phyloP scores from a whole-genome alignment of 2,329 filamentous ascomycete genomes.

The Epichloe elymi region DNA sequence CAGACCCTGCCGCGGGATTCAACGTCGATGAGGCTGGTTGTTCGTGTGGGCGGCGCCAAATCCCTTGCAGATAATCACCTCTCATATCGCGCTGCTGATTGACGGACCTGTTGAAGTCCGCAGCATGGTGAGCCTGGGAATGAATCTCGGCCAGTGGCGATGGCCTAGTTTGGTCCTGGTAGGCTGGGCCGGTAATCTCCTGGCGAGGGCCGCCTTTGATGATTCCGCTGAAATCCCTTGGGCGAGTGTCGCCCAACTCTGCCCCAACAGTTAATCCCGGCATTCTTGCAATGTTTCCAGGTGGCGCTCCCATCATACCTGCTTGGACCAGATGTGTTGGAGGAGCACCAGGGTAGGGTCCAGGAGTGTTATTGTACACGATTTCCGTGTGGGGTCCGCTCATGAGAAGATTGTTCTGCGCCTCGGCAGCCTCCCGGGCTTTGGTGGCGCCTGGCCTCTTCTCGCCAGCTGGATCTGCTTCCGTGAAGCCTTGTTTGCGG shows the following conservation, averaged over 20 bases:
- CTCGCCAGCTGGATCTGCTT: constrained; percentile 89
- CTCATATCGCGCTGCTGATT: constrained; percentile 70
- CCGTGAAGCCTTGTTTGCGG: constrained; percentile 92
- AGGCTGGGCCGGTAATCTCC: constrained; percentile 75
- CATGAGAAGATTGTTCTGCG: constrained; percentile 48
- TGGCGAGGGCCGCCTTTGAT: constrained; percentile 68
- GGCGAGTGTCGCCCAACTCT: constrained; percentile 63
- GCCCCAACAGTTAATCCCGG: constrained; percentile 74
- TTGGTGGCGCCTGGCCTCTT: constrained; percentile 89
- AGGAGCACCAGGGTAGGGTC: constrained; percentile 51
- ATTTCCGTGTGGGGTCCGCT: constrained; percentile 70
- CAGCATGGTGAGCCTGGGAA: constrained; percentile 74
- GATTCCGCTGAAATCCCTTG: constrained; percentile 72
- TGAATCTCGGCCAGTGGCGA: constrained; percentile 67
- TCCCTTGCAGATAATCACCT: constrained; percentile 62
- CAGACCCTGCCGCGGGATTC: constrained; percentile 31
- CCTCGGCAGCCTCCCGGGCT: constrained; percentile 68
- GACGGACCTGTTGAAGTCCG: constrained; percentile 79
- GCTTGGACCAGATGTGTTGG: constrained; percentile 58
- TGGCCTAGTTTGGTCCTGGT: constrained; percentile 73
- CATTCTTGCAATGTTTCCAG: constrained; percentile 57
- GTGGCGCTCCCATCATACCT: constrained; percentile 53
- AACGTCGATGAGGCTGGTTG: constrained; percentile 42
- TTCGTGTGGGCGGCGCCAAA: constrained; percentile 77
- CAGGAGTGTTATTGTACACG: constrained; percentile 67